Percentiles rank a stretch among this genome's conserved stretches.
Evolutionary conservation across 768 basidiomycete genomes (phyloP).

Genomic region (Rhodosporidiobolus odoratus): DNA sequence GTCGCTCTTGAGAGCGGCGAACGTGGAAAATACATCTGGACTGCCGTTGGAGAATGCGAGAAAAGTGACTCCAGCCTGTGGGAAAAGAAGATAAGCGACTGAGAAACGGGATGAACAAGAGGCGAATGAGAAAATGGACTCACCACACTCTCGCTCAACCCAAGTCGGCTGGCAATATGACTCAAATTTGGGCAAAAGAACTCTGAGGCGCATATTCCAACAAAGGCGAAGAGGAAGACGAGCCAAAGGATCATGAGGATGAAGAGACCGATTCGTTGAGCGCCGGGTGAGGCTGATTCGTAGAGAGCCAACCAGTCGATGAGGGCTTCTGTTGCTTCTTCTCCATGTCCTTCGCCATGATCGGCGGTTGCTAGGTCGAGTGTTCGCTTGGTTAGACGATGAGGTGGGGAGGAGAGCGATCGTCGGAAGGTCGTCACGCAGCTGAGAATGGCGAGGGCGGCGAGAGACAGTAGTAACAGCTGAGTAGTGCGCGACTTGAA

Average conservation of each 20-base stretch:
- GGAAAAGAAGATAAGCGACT: background rate
- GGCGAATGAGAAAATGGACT: background rate
- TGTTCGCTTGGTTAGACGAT: background rate
- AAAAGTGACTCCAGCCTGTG: constrained; percentile 81
- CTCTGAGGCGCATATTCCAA: constrained; percentile 90
- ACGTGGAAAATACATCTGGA: constrained; percentile 93
- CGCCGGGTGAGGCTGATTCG: background rate
- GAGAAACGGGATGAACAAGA: background rate
- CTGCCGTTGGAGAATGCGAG: constrained; percentile 96
- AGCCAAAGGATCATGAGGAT: constrained; percentile 68
- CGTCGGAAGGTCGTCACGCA: no score
- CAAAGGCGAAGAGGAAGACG: constrained; percentile 86
- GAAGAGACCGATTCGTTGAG: constrained; percentile 56
- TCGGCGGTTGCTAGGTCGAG: background rate
- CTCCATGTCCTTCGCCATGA: background rate
- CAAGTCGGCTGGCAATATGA: constrained; percentile 76
- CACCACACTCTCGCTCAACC: constrained; percentile 76
- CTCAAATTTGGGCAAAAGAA: constrained; percentile 92
- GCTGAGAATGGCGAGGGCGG: background rate
- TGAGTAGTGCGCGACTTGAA: no score
- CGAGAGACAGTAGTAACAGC: no score
- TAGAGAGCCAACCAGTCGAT: constrained; percentile 28
- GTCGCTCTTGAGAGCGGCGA: constrained; percentile 77
- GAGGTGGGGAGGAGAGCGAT: background rate
- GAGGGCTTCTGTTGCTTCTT: constrained; percentile 9